Percentiles rank a stretch among this genome's conserved stretches.
Evolutionary conservation across 2,329 filamentous ascomycete genomes (phyloP).

Genomic region (Orbilia blumenaviensis): DNA sequence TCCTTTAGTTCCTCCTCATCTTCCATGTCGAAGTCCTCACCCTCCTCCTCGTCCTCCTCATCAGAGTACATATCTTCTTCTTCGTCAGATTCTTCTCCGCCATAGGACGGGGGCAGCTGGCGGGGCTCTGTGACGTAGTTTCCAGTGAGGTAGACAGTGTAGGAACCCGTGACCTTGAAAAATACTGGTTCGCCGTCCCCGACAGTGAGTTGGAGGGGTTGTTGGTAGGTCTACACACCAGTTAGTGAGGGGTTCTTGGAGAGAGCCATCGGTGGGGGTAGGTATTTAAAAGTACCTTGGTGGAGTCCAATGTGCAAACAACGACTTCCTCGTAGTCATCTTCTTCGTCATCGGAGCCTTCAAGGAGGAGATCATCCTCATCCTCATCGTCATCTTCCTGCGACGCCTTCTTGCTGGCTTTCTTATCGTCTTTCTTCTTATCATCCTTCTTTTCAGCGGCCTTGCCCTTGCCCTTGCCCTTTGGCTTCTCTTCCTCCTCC

Average conservation of each 20-base stretch:
- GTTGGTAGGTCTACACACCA: slow-evolving; percentile 81
- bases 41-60: no score
- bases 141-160: slow-evolving; percentile 90
- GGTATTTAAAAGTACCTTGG: slow-evolving; percentile 73
- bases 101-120: slow-evolving; percentile 65
- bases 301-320: slow-evolving; percentile 92
- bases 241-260: slow-evolving; percentile 17
- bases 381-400: slow-evolving; percentile 65
- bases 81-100: slow-evolving; percentile 66
- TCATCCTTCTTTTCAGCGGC: slow-evolving; percentile 68
- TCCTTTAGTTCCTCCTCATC: slow-evolving; percentile 61
- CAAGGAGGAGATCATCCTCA: slow-evolving; percentile 62
- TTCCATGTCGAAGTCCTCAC: slow-evolving; percentile 59
- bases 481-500: slow-evolving; percentile 81
- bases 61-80: slow-evolving; percentile 70
- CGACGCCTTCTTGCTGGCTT: slow-evolving; percentile 74
- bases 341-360: slow-evolving; percentile 60
- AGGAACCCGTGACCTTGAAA: slow-evolving; percentile 89
- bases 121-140: slow-evolving; percentile 80
- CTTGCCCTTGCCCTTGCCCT: slow-evolving; percentile 76
- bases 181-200: slow-evolving; percentile 87
- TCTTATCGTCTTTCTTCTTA: slow-evolving; percentile 68
- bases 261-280: neutral
- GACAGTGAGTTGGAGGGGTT: slow-evolving; percentile 91
- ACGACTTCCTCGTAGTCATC: slow-evolving; percentile 81